Percentiles rank a stretch among this genome's conserved stretches.
phyloP scores from a whole-genome alignment of 1,139 yeast species.

The Magnusiomyces starmeri region DNA sequence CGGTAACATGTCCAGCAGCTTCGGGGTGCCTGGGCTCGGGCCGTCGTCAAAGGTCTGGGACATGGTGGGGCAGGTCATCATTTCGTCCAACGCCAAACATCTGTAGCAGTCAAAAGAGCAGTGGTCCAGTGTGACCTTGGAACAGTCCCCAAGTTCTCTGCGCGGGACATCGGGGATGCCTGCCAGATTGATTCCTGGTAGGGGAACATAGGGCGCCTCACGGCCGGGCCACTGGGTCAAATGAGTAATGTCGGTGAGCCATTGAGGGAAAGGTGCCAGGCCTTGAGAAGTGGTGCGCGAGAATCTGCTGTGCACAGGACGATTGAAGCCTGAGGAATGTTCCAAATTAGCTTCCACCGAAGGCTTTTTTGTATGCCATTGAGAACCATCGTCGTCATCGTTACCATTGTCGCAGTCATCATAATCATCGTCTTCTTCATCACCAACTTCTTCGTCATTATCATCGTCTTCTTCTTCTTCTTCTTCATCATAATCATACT shows the following conservation, averaged over 20 bases:
- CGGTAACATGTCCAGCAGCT: constrained; percentile 46
- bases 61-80: constrained; percentile 58
- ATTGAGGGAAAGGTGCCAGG: constrained; percentile 48
- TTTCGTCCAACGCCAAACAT: constrained; percentile 74
- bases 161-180: constrained; percentile 43
- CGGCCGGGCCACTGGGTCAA: constrained; percentile 72
- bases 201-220: constrained; percentile 80
- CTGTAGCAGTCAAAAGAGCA: constrained; percentile 86
- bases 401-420: constrained; percentile 28
- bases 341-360: background rate
- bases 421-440: constrained; percentile 25
- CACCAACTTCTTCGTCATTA: constrained; percentile 18
- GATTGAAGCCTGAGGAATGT: constrained; percentile 1
- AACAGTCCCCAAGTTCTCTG: constrained; percentile 58
- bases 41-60: constrained; percentile 96
- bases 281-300: constrained; percentile 9
- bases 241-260: constrained; percentile 74
- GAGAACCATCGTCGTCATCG: constrained; percentile 29
- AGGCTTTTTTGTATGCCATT: constrained; percentile 2
- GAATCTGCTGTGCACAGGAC: constrained; percentile 8
- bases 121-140: constrained; percentile 38
- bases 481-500: background rate
- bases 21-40: constrained; percentile 66
- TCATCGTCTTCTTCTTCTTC: constrained; percentile 7
- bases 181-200: constrained; percentile 57